These are phyloP conservation scores for Xylaria sp. DNA, from an alignment of 2,329 filamentous ascomycete genomes.

Conservation along the genomic window DNA sequence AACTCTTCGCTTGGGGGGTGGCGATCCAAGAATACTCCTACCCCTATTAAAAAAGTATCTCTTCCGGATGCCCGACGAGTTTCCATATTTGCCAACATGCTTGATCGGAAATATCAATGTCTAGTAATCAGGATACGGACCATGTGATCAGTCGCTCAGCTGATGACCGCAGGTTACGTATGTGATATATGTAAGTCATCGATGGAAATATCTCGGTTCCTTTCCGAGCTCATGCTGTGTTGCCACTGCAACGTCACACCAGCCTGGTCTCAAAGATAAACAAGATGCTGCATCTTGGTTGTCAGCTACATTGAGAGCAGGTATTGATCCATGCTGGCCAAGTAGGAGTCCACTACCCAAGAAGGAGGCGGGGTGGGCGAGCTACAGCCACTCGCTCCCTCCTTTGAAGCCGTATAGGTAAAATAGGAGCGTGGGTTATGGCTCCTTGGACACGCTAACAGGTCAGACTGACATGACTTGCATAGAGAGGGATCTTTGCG, in stretches of 20 bases:
- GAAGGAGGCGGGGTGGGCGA: not conserved
- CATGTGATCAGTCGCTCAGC: not conserved
- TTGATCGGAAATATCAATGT: not conserved
- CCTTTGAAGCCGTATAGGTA: not conserved
- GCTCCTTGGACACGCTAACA: not conserved
- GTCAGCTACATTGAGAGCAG: not conserved
- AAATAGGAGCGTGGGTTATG: not conserved
- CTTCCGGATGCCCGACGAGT: not conserved
- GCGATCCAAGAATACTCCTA: not conserved
- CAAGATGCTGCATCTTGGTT: not conserved
- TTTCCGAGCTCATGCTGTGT: constrained; percentile 6
- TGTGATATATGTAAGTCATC: constrained; percentile 6
- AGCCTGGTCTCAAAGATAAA: not conserved
- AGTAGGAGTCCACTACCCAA: not conserved
- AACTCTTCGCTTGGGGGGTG: not conserved
- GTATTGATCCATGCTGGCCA: not conserved
- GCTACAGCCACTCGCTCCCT: constrained; percentile 2
- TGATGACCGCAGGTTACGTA: not conserved
- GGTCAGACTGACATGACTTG: not conserved
- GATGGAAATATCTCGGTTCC: not conserved
- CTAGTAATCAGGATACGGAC: not conserved
- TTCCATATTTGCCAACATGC: not conserved
- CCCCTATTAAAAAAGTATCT: constrained; percentile 8
- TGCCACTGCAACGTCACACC: constrained; percentile 24
- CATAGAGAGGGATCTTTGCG: not conserved